These are phyloP conservation scores for Amphirosellinia nigrospora DNA, from an alignment of 495 filamentous ascomycete species.

Conservation along the genomic window DNA sequence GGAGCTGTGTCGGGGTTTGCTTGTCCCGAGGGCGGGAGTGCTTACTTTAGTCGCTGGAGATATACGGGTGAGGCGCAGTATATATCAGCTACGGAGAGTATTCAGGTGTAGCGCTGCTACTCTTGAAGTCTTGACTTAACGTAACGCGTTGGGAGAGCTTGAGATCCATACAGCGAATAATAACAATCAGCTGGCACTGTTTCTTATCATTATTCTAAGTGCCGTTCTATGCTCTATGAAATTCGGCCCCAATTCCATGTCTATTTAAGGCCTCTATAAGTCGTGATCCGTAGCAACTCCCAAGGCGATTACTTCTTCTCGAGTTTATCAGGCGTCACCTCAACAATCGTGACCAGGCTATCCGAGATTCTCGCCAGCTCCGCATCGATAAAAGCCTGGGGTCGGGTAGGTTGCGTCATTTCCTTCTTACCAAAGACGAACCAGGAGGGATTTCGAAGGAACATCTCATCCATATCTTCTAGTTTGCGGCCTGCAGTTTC, in stretches of 20 bases:
- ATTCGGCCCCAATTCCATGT: neutral
- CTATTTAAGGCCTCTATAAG: neutral
- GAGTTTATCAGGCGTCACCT: constrained; percentile 13
- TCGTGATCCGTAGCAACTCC: neutral
- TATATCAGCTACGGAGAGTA: constrained; percentile 32
- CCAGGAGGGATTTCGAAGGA: constrained; percentile 41
- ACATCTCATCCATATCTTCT: constrained; percentile 47
- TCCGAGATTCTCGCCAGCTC: constrained; percentile 27
- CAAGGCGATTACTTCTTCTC: neutral
- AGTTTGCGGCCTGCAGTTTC: constrained; percentile 43
- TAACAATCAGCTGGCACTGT: neutral
- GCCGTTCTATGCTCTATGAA: neutral
- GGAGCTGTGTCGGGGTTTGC: constrained; percentile 39
- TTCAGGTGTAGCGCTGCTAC: constrained; percentile 6
- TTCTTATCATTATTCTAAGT: neutral
- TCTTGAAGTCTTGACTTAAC: neutral
- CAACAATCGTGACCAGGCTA: constrained; percentile 12
- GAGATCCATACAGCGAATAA: neutral
- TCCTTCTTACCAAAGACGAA: constrained; percentile 41
- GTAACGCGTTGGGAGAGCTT: neutral
- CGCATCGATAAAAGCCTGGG: constrained; percentile 34
- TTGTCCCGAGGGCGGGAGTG: constrained; percentile 36
- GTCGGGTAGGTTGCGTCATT: constrained; percentile 38
- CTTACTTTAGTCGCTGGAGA: constrained; percentile 48
- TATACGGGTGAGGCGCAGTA: constrained; percentile 44